Base-by-base conservation (phyloP, 1,139 yeast species). In the Diutina mesorugosa region DNA sequence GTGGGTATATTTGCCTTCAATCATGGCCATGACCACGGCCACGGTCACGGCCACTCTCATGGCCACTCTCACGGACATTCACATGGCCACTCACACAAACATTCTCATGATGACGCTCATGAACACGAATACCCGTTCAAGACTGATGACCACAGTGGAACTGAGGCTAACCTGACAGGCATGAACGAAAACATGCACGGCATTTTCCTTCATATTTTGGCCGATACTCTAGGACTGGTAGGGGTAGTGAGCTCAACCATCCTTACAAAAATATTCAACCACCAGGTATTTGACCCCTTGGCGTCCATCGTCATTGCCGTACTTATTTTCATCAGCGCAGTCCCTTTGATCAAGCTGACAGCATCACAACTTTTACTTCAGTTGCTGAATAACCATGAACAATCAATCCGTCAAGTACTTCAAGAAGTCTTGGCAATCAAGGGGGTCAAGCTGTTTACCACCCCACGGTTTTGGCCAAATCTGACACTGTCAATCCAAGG, bases 161-260 rank as follows among this genome's bases (percentile, higher is more conserved):
- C 12, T 32, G 41, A 21, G 26, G 26, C 26, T 21, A 21, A 35
- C 14, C 41, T 35, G 41, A 35, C 28, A 45, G 68, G 61, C 21
- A 71, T 72, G 74, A 88, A 88, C 66, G 97, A 91, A 64, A 93
- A 93, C 67, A 89, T 93, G 95, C 84, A 85, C 60, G 99, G 99
- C 28, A 90, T 93, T 10, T 93, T 93, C 63, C 73, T 93, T 52
- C 99, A 93, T 64, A 88, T 93, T 52, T 69, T 93, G 54, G 99
- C 99, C 0, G 99, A 93, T 65, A 93, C 99, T 0, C 73, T 95
- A 45, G 99, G 99, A 0, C 91, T 98, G 0, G 96, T 90, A 0
- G 98, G 99, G 6, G 99, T 95, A 29, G 93, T 95, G 12, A 70
- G 89, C 0, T 90, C 98, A 0, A 93, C 99, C 0, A 58, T 86